Percentiles rank a stretch among this genome's conserved stretches.
Evolutionary conservation across 2,329 filamentous ascomycete species (phyloP).

Genomic region (Hansfordia pulvinata): DNA sequence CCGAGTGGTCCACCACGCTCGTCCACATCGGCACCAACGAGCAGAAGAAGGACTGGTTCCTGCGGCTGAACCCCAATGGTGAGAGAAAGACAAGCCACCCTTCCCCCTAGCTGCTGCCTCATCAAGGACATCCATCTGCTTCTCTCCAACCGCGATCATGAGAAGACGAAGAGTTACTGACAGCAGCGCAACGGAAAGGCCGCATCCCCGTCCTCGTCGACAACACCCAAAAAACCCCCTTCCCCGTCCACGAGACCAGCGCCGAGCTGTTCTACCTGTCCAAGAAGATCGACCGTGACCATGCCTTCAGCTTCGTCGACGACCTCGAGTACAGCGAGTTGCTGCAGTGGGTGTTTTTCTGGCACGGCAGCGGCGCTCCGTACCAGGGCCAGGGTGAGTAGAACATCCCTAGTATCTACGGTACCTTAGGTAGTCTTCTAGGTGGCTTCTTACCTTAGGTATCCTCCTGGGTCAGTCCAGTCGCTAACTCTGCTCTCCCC

Average conservation of each 20-base stretch:
- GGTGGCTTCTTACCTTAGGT: too few species aligned
- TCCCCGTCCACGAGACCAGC: slow-evolving; percentile 37
- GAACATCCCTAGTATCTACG: too few species aligned
- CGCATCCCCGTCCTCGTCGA: slow-evolving; percentile 36
- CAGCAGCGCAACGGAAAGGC: too few species aligned
- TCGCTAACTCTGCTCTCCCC: too few species aligned
- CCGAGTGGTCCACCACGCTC: slow-evolving; percentile 29
- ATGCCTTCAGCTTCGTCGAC: slow-evolving; percentile 36
- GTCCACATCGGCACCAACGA: slow-evolving; percentile 37
- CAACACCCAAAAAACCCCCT: slow-evolving; percentile 31
- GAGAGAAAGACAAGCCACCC: too few species aligned
- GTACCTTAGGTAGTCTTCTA: too few species aligned
- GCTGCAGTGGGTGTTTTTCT: slow-evolving; percentile 41
- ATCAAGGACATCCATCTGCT: too few species aligned
- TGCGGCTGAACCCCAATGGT: slow-evolving; percentile 31
- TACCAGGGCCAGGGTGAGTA: slow-evolving; percentile 25
- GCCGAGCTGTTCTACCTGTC: slow-evolving; percentile 39
- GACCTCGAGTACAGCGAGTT: slow-evolving; percentile 31
- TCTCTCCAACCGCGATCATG: too few species aligned
- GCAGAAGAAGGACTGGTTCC: slow-evolving; percentile 42
- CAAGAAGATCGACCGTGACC: slow-evolving; percentile 30
- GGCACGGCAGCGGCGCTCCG: slow-evolving; percentile 29
- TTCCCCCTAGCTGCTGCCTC: too few species aligned
- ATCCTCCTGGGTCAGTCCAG: too few species aligned
- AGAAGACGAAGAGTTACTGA: too few species aligned